Evolutionary conservation across 2,329 filamentous ascomycete species (phyloP).

Genomic region (Calycina herbarum): DNA sequence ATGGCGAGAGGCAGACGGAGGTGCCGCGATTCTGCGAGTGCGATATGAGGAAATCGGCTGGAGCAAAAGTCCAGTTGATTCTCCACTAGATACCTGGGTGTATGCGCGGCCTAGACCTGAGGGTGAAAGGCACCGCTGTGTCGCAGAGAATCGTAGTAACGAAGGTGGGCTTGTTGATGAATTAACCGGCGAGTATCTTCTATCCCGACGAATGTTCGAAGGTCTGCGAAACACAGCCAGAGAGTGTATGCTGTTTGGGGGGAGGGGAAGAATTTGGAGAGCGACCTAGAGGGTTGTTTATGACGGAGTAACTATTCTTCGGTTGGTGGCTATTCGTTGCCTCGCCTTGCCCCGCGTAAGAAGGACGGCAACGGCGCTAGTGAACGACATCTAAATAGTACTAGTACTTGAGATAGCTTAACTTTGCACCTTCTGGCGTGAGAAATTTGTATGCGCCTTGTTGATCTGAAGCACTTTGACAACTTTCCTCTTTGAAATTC

Average conservation of each 20-base stretch:
- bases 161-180: conserved; percentile 3
- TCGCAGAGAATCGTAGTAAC: not conserved
- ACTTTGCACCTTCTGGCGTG: not conserved
- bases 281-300: not conserved
- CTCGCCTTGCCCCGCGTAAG: conserved; percentile 12
- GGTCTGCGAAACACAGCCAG: not conserved
- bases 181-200: not conserved
- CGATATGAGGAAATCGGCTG: not conserved
- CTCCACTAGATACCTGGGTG: not conserved
- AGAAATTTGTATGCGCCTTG: not conserved
- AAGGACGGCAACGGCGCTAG: conserved; percentile 10
- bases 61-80: not conserved
- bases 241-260: not conserved
- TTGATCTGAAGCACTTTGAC: not conserved
- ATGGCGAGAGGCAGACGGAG: not conserved
- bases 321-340: not conserved
- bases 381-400: not conserved
- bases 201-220: not conserved
- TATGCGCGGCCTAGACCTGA: not conserved
- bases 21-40: not conserved
- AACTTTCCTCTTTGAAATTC: too few species aligned
- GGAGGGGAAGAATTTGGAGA: not conserved
- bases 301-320: not conserved
- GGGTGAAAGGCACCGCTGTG: not conserved
- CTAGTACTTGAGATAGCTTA: not conserved